A percentile compares a stretch with the other conserved stretches of the same genome.
Conservation (phyloP, 148 eudicot species). For the Rhododendron williamsianum region DNA sequence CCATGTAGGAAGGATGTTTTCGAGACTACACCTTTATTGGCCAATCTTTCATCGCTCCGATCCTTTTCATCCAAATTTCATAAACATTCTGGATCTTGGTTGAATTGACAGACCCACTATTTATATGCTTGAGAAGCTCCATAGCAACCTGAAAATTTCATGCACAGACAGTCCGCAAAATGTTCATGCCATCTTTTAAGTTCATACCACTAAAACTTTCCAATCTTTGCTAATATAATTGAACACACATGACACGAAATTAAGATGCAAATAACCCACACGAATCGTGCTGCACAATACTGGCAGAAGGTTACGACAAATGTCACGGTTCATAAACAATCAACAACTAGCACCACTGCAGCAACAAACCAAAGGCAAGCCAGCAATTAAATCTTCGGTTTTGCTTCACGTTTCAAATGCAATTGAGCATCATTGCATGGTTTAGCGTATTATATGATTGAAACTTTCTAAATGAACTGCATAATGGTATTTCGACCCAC, state of each 20-base stretch:
- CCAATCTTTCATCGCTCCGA: constrained; percentile 32
- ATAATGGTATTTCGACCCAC: background rate
- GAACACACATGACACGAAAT: background rate
- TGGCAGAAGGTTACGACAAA: background rate
- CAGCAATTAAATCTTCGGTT: too few relatives aligned
- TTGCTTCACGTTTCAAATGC: background rate
- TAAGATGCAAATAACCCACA: background rate
- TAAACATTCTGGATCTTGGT: constrained; percentile 35
- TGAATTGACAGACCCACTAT: constrained; percentile 20
- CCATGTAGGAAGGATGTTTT: background rate
- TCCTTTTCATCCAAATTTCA: constrained; percentile 59
- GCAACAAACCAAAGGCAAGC: background rate
- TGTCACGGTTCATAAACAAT: background rate
- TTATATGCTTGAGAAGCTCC: constrained; percentile 52
- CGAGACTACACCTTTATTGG: constrained; percentile 41
- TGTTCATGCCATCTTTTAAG: background rate
- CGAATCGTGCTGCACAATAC: background rate
- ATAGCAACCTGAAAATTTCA: constrained; percentile 43
- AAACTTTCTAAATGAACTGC: background rate
- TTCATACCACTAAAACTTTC: background rate
- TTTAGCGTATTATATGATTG: background rate
- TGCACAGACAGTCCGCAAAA: background rate
- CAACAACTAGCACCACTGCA: background rate
- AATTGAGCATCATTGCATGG: background rate
- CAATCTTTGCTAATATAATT: background rate